A percentile compares a stretch with the other conserved stretches of the same genome.
phyloP scores from a whole-genome alignment of 306 rosid genomes.

The Cicer pinnatifidum region DNA sequence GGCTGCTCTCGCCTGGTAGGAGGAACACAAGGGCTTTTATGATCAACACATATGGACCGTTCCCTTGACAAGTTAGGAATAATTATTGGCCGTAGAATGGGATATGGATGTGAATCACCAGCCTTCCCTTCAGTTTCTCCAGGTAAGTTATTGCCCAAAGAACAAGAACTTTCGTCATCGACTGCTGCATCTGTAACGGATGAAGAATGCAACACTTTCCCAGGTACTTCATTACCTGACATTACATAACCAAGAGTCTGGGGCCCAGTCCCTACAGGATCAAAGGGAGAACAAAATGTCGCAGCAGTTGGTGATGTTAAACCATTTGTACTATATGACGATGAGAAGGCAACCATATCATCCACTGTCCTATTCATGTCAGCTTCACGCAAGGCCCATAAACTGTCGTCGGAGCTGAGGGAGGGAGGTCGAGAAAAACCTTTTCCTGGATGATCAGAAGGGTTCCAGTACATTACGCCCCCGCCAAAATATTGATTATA shows the following conservation, averaged over 20 bases:
- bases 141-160: slow-evolving; percentile 61
- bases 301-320: slow-evolving; percentile 91
- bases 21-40: slow-evolving; percentile 86
- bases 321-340: slow-evolving; percentile 86
- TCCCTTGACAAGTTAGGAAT: slow-evolving; percentile 80
- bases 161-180: slow-evolving; percentile 72
- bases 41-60: slow-evolving; percentile 77
- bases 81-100: slow-evolving; percentile 85
- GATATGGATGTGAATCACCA: slow-evolving; percentile 76
- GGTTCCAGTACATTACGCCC: slow-evolving; percentile 94
- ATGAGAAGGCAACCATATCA: slow-evolving; percentile 97
- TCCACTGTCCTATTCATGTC: slow-evolving; percentile 93
- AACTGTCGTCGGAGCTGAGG: slow-evolving; percentile 94
- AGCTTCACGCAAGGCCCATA: slow-evolving; percentile 97
- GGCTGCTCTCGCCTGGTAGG: slow-evolving; percentile 84
- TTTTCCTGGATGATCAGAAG: slow-evolving; percentile 80
- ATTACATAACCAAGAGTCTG: slow-evolving; percentile 79
- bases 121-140: slow-evolving; percentile 73
- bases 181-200: slow-evolving; percentile 62
- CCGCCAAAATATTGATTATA: slow-evolving; percentile 95
- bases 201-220: slow-evolving; percentile 74
- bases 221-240: slow-evolving; percentile 78
- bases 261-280: slow-evolving; percentile 73
- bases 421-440: slow-evolving; percentile 97
- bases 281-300: slow-evolving; percentile 83